Evolutionary conservation across 108 stramenopile species (phyloP).

Genomic region (Nitzschia palea): DNA sequence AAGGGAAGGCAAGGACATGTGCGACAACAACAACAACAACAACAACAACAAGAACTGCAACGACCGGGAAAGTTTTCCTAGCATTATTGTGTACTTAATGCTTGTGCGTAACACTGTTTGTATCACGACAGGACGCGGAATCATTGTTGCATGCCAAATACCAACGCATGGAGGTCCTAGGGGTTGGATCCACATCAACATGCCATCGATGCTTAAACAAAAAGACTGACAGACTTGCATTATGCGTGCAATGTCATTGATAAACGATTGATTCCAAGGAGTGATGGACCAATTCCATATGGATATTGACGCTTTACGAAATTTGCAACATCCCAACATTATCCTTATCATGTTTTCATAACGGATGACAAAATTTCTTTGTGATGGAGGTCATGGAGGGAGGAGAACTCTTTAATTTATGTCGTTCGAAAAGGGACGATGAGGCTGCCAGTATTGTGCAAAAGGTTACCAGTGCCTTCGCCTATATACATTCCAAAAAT

Average conservation of each 20-base stretch:
- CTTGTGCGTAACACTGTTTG: too few species aligned
- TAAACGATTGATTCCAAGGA: slow-evolving; percentile 85
- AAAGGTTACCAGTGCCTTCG: slow-evolving; percentile 89
- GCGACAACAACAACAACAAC: too few species aligned
- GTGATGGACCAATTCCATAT: slow-evolving; percentile 95
- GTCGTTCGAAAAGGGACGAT: slow-evolving; percentile 94
- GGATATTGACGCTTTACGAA: slow-evolving; percentile 84
- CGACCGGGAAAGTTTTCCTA: not conserved
- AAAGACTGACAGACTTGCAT: slow-evolving; percentile 47
- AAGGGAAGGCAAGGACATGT: too few species aligned
- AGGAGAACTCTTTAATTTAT: slow-evolving; percentile 98
- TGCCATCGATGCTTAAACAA: slow-evolving; percentile 86
- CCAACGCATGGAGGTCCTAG: slow-evolving; percentile 89
- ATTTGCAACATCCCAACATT: slow-evolving; percentile 89
- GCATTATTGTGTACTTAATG: too few species aligned
- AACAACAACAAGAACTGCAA: not conserved
- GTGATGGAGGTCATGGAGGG: slow-evolving; percentile 98
- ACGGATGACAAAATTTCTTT: slow-evolving; percentile 89
- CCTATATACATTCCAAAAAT: slow-evolving; percentile 95
- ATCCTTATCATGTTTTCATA: slow-evolving; percentile 93
- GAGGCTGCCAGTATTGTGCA: slow-evolving; percentile 93
- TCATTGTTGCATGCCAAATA: slow-evolving; percentile 73
- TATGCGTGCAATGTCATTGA: slow-evolving; percentile 98
- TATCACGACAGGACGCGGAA: slow-evolving; percentile 79
- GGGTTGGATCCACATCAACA: slow-evolving; percentile 94